Percentiles rank a stretch among this genome's conserved stretches.
phyloP scores from a whole-genome alignment of 345 rosid genomes.

The Trapa bicornis region DNA sequence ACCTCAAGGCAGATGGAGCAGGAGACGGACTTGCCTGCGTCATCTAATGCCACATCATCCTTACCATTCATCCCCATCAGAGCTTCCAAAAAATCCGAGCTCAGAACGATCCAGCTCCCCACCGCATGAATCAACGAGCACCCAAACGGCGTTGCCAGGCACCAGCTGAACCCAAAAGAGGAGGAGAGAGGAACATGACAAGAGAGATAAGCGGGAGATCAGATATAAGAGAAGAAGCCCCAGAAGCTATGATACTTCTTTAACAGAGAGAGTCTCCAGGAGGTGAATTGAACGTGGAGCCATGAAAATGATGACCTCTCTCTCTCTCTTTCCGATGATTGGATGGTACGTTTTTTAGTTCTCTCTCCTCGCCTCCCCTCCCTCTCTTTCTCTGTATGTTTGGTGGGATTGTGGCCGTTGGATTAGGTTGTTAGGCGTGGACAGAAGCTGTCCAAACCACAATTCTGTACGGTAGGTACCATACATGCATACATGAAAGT shows the following conservation, averaged over 20 bases:
- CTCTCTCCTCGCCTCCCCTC: background rate
- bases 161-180: background rate
- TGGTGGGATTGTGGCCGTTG: constrained; percentile 7
- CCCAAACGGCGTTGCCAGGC: background rate
- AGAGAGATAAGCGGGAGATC: background rate
- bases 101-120: constrained; percentile 3
- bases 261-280: background rate
- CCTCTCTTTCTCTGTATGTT: background rate
- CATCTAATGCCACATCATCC: constrained; percentile 32
- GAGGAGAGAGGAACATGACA: background rate
- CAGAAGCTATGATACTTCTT: background rate
- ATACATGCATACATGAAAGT: no score
- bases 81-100: background rate
- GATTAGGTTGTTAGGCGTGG: constrained; percentile 7
- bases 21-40: constrained; percentile 38
- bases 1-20: constrained; percentile 96
- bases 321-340: no score
- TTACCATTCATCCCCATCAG: constrained; percentile 71
- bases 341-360: no score
- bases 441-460: constrained; percentile 2
- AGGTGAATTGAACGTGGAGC: background rate
- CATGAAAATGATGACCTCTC: background rate
- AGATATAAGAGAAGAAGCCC: background rate
- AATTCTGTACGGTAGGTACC: background rate
- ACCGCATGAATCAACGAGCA: background rate